phyloP scores from a whole-genome alignment of 2,329 filamentous ascomycete species.

The Akanthomyces muscarius region DNA sequence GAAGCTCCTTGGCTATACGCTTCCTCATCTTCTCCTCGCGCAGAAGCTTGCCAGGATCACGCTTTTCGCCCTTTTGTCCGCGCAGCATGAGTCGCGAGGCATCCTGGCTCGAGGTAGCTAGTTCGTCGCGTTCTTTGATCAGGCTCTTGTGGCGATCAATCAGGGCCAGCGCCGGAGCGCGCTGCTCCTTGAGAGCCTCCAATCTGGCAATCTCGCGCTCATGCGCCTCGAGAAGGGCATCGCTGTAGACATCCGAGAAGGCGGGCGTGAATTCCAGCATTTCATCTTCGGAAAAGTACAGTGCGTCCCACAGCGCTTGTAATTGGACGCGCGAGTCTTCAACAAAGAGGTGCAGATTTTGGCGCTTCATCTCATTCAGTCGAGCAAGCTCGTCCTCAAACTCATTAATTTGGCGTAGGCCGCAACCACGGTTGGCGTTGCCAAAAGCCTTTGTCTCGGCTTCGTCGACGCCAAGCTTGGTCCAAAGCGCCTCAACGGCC shows the following conservation, averaged over 20 bases:
- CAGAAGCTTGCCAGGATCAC: conserved; percentile 88
- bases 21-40: conserved; percentile 99
- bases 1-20: conserved; percentile 90
- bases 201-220: conserved; percentile 84
- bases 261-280: conserved; percentile 98
- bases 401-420: conserved; percentile 88
- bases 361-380: conserved; percentile 86
- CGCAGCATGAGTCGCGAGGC: conserved; percentile 89
- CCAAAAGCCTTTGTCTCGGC: conserved; percentile 80
- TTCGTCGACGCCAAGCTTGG: conserved; percentile 79
- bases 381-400: conserved; percentile 86
- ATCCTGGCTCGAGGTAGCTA: conserved; percentile 89
- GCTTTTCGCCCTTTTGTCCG: conserved; percentile 87
- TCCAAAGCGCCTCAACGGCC: conserved; percentile 84
- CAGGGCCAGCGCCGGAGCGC: conserved; percentile 74
- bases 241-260: conserved; percentile 95
- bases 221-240: conserved; percentile 90
- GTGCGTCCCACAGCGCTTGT: conserved; percentile 89
- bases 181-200: conserved; percentile 79
- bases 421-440: conserved; percentile 83
- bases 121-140: conserved; percentile 79
- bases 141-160: conserved; percentile 81
- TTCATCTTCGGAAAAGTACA: conserved; percentile 96
- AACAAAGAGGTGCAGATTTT: conserved; percentile 93
- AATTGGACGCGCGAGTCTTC: conserved; percentile 88